phyloP scores from a whole-genome alignment of 2,329 filamentous ascomycete species.

The Aspergillus awamori region DNA sequence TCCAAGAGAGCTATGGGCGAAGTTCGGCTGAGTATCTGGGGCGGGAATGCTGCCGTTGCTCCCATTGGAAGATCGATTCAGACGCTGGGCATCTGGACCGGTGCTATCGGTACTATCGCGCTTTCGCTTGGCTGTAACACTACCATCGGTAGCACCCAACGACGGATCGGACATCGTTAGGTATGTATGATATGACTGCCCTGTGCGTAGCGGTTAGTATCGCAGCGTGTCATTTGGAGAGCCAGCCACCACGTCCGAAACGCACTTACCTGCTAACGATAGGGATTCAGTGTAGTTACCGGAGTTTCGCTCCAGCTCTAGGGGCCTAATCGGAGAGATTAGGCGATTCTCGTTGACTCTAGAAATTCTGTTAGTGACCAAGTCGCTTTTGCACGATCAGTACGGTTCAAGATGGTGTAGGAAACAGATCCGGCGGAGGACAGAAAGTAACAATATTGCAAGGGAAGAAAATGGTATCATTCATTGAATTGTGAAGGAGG shows the following conservation, averaged over 20 bases:
- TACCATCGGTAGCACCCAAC: conserved; percentile 40
- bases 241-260: neutral
- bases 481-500: neutral
- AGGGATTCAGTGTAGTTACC: neutral
- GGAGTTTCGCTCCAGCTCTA: neutral
- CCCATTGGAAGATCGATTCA: conserved; percentile 45
- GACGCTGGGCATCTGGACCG: conserved; percentile 44
- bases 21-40: conserved; percentile 36
- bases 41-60: conserved; percentile 44
- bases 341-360: neutral
- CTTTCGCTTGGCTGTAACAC: conserved; percentile 43
- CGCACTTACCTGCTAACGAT: neutral
- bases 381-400: neutral
- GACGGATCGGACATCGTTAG: conserved; percentile 43
- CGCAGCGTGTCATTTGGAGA: neutral
- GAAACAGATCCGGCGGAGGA: neutral
- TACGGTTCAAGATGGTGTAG: neutral
- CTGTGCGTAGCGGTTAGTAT: neutral
- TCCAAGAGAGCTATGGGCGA: conserved; percentile 37
- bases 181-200: conserved; percentile 1
- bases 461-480: neutral
- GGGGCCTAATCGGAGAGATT: neutral
- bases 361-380: conserved; percentile 10
- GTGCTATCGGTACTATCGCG: conserved; percentile 44
- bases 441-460: neutral